Evolutionary conservation across 192 early-diverging fungal species (phyloP).

Genomic region (Backusella liffmaniae): DNA sequence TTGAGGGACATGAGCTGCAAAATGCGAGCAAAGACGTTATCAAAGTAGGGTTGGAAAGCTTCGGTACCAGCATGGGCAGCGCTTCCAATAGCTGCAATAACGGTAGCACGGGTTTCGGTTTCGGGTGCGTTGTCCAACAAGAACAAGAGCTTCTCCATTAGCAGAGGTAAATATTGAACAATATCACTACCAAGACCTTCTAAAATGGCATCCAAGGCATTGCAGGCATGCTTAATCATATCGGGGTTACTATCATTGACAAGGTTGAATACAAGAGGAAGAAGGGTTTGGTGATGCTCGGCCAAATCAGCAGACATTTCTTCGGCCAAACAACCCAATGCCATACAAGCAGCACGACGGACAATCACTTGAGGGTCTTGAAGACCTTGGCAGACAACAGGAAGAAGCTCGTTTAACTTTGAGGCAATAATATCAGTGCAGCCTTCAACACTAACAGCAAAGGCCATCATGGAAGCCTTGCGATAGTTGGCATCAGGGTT

Average conservation of each 20-base stretch:
- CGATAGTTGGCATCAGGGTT: constrained; percentile 69
- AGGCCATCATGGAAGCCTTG: constrained; percentile 85
- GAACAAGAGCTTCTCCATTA: constrained; percentile 79
- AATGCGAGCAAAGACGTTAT: constrained; percentile 64
- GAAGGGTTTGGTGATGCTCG: constrained; percentile 71
- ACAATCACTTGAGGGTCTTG: constrained; percentile 77
- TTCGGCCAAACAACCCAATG: constrained; percentile 71
- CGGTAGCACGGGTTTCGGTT: constrained; percentile 70
- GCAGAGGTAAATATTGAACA: constrained; percentile 70
- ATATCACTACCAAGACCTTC: constrained; percentile 81
- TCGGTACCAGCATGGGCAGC: constrained; percentile 80
- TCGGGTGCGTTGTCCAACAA: constrained; percentile 66
- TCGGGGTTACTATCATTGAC: constrained; percentile 72
- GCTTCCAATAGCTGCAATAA: constrained; percentile 87
- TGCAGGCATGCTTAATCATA: constrained; percentile 75
- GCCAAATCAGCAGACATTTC: constrained; percentile 81
- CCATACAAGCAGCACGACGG: constrained; percentile 84
- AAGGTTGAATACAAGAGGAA: constrained; percentile 84
- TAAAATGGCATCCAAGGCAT: constrained; percentile 83
- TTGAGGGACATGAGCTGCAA: constrained; percentile 68
- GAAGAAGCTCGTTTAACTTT: constrained; percentile 72
- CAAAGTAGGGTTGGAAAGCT: constrained; percentile 78
- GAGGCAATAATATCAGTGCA: constrained; percentile 81
- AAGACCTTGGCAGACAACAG: constrained; percentile 71
- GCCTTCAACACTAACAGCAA: constrained; percentile 79